These are phyloP conservation scores for Psilocybe cubensis DNA, from an alignment of 768 basidiomycete genomes.

Conservation along the genomic window DNA sequence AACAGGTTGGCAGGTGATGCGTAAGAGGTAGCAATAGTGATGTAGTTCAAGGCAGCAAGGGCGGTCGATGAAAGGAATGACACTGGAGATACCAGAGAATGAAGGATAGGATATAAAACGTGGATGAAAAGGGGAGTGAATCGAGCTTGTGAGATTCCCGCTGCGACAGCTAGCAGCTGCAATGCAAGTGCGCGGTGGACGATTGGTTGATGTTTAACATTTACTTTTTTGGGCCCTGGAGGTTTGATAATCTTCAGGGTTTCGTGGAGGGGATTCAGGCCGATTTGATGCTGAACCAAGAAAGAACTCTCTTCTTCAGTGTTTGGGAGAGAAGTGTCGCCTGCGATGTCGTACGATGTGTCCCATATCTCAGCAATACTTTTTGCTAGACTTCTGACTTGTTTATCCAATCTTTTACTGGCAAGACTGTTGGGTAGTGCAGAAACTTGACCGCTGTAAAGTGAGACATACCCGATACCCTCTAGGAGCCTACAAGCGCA, in stretches of 20 bases:
- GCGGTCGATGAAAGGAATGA: constrained; percentile 78
- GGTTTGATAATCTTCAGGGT: constrained; percentile 52
- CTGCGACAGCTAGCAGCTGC: constrained; percentile 71
- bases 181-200: constrained; percentile 76
- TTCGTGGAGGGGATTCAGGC: constrained; percentile 64
- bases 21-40: constrained; percentile 79
- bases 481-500: constrained; percentile 77
- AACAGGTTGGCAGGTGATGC: constrained; percentile 90
- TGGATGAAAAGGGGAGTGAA: constrained; percentile 79
- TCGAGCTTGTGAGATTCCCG: constrained; percentile 71
- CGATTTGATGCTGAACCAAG: constrained; percentile 65
- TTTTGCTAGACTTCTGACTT: constrained; percentile 64
- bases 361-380: constrained; percentile 78
- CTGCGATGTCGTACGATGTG: constrained; percentile 32
- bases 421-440: constrained; percentile 29
- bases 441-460: constrained; percentile 34
- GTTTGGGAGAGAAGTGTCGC: constrained; percentile 14
- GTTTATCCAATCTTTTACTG: constrained; percentile 63
- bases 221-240: constrained; percentile 28
- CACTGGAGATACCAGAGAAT: constrained; percentile 77
- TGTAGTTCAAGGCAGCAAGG: constrained; percentile 67
- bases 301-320: constrained; percentile 33
- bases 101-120: constrained; percentile 83
- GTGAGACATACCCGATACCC: constrained; percentile 59
- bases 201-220: constrained; percentile 49